Evolutionary conservation across 2,329 filamentous ascomycete species (phyloP), one percentile per base, ranked within the genome.

Genomic region (Botrytis aclada): DNA sequence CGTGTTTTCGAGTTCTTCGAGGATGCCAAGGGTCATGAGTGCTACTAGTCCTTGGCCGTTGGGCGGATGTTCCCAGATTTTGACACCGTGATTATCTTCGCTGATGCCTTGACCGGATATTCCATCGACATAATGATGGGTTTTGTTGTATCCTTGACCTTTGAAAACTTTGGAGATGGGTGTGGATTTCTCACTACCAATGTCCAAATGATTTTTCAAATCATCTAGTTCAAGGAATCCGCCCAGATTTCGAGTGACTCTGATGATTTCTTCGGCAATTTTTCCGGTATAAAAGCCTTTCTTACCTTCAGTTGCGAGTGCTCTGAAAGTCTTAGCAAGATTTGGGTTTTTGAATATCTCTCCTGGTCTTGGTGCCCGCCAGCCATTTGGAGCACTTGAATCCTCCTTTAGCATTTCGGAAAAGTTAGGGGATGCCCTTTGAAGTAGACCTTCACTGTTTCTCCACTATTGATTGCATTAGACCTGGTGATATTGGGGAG

Each of bases 41-140:
- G 96, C 96, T 3, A 98, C 93, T 76, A 98, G 95, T 2, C 96
- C 96, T 83, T 98, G 96, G 0, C 96, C 95, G 79, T 98, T 98
- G 14, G 96, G 96, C 51, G 95, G 95, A 80, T 98, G 95, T 80
- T 99, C 96, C 95, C 95, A 98, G 0, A 99, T 85, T 80, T 97
- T 90, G 60, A 98, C 87, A 16, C 90, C 89, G 20, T 84, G 82
- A 69, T 86, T 84, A 37, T 81, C 78, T 73, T 80, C 77, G 7
- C 82, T 81, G 29, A 60, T 58, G 4, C 76, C 84, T 79, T 84
- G 81, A 75, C 82, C 80, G 14, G 79, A 73, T 54, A 82, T 79
- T 47, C 83, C 83, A 54, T 85, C 81, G 14, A 84, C 83, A 70
- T 83, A 83, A 56, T 82, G 75, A 56, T 86, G 85, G 0, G 81